Percentiles rank a stretch among this genome's conserved stretches.
phyloP scores from a whole-genome alignment of 352 stramenopile species.

The Globisporangium iwayamae region DNA sequence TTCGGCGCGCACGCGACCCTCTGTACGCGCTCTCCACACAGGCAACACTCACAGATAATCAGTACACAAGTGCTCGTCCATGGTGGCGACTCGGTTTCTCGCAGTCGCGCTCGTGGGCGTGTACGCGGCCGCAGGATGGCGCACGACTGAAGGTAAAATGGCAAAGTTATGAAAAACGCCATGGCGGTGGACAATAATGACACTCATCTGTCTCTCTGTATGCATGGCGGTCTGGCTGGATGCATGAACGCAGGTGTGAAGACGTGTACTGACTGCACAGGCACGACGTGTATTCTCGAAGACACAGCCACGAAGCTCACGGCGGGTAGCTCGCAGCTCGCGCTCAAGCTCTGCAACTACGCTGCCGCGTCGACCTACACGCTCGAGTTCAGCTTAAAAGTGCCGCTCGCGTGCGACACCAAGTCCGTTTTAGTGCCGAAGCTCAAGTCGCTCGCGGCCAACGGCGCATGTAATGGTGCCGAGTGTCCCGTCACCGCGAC shows the following conservation, averaged over 20 bases:
- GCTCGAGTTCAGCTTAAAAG: constrained; percentile 43
- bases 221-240: neutral
- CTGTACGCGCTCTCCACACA: neutral
- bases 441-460: constrained; percentile 28
- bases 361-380: constrained; percentile 31
- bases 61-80: neutral
- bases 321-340: constrained; percentile 36
- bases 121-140: constrained; percentile 5
- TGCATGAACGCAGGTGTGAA: constrained; percentile 20
- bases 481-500: constrained; percentile 53
- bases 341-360: constrained; percentile 70
- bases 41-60: neutral
- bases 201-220: neutral
- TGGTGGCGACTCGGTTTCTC: constrained; percentile 3
- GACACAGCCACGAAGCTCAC: constrained; percentile 26
- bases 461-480: constrained; percentile 27
- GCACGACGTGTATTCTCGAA: constrained; percentile 56
- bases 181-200: neutral
- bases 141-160: constrained; percentile 13
- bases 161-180: neutral
- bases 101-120: neutral
- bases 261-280: constrained; percentile 46
- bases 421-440: constrained; percentile 34
- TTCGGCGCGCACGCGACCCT: neutral
- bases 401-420: constrained; percentile 45